Percentiles rank a stretch among this genome's conserved stretches.
These are phyloP conservation scores for Guillardia theta DNA, from an alignment of 78 protist species.

Conservation along the genomic window DNA sequence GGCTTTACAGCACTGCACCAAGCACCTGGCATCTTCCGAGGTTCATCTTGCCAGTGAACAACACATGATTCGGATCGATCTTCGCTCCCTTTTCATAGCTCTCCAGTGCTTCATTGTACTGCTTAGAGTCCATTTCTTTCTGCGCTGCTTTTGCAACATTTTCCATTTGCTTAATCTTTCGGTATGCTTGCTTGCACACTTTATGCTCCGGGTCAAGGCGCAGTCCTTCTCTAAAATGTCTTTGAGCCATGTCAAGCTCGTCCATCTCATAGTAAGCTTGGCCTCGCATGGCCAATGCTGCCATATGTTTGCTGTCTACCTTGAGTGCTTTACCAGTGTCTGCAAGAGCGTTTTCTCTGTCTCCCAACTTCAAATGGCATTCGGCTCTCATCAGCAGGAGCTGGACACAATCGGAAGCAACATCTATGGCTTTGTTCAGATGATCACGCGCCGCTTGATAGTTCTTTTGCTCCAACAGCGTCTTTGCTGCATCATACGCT, in stretches of 20 bases:
- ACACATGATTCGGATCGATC: neutral
- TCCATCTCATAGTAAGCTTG: neutral
- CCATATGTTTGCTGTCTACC: neutral
- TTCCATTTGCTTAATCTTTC: neutral
- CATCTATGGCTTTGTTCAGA: neutral
- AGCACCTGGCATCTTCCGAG: neutral
- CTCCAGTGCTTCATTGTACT: neutral
- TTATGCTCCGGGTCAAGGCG: neutral
- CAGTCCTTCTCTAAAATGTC: conserved; percentile 21
- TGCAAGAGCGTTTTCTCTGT: neutral
- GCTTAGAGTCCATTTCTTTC: neutral
- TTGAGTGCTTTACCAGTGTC: neutral
- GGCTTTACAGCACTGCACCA: neutral
- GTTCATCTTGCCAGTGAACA: neutral
- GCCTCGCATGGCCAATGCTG: neutral
- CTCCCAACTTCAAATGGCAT: neutral
- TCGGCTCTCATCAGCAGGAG: neutral
- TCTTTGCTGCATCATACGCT: neutral
- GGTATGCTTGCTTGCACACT: neutral
- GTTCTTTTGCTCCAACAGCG: neutral
- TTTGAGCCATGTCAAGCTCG: neutral
- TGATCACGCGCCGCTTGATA: neutral
- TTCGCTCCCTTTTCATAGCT: neutral
- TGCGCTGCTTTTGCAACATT: neutral
- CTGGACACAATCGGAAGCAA: neutral